Evolutionary conservation across 116 monocot genomes (phyloP).

Genomic region (Dioscorea cayenensis): DNA sequence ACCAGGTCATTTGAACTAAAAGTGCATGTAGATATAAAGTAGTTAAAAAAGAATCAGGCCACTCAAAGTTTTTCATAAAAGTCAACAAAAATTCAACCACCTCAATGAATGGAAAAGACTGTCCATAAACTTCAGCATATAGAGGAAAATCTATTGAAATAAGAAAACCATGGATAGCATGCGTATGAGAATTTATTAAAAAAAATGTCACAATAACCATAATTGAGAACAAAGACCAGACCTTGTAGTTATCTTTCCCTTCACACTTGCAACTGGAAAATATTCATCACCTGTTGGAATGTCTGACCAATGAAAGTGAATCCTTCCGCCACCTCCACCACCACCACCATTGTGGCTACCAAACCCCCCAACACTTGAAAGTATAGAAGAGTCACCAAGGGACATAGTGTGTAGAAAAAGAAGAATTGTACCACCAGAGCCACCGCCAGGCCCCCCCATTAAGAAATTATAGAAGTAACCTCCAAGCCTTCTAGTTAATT

Average conservation of each 20-base stretch:
- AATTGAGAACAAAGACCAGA: constrained; percentile 6
- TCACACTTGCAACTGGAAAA: constrained; percentile 69
- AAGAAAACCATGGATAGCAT: too few species aligned
- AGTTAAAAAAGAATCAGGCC: too few species aligned
- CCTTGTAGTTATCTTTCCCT: constrained; percentile 63
- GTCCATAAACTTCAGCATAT: too few species aligned
- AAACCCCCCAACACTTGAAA: constrained; percentile 86
- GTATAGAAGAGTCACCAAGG: constrained; percentile 45
- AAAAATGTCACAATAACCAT: too few species aligned
- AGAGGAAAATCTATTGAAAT: too few species aligned
- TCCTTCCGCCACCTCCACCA: constrained; percentile 92
- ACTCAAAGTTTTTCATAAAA: too few species aligned
- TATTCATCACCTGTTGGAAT: constrained; percentile 92
- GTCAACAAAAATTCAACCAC: too few species aligned
- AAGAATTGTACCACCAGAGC: constrained; percentile 98
- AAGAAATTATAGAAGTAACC: constrained; percentile 14
- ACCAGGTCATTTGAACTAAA: too few species aligned
- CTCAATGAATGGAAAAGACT: too few species aligned
- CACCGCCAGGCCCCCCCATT: constrained; percentile 72
- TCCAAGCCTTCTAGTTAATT: not conserved
- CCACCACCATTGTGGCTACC: constrained; percentile 73
- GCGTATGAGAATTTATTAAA: too few species aligned
- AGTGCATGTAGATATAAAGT: too few species aligned
- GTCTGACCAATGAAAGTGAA: constrained; percentile 95
- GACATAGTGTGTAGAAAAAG: constrained; percentile 58